Evolutionary conservation across 441 rosid species (phyloP).

Genomic region (Euphorbia neoarborescens): DNA sequence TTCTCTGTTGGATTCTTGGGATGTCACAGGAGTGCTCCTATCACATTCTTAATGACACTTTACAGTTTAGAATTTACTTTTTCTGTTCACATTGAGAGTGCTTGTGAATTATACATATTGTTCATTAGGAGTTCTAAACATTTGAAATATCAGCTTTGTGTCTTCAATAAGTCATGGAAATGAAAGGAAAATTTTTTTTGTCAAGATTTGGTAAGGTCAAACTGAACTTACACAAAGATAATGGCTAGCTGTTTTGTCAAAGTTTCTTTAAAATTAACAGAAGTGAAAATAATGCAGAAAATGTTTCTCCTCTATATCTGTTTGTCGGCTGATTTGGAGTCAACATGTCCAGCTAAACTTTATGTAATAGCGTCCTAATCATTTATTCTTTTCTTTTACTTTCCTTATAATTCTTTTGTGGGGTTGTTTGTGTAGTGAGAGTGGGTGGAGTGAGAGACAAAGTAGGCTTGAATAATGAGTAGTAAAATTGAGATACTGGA

Average conservation of each 20-base stretch:
- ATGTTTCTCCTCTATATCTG: not conserved
- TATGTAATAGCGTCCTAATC: not conserved
- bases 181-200: not conserved
- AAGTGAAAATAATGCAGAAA: not conserved
- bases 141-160: not conserved
- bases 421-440: no score
- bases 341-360: not conserved
- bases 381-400: not conserved
- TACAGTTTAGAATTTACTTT: not conserved
- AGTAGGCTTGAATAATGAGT: not conserved
- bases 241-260: not conserved
- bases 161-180: not conserved
- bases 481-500: not conserved
- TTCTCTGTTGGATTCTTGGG: not conserved
- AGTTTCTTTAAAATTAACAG: not conserved
- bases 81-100: not conserved
- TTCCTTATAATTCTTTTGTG: no score
- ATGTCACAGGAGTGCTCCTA: not conserved
- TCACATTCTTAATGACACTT: not conserved
- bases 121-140: slow-evolving; percentile 4
- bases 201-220: not conserved
- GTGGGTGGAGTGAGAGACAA: not conserved
- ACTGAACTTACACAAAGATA: not conserved
- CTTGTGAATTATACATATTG: not conserved
- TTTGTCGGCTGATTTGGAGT: not conserved